A percentile compares a stretch with the other conserved stretches of the same genome.
Evolutionary conservation across 2,329 filamentous ascomycete genomes (phyloP).

Genomic region (Neonectria coccinea): DNA sequence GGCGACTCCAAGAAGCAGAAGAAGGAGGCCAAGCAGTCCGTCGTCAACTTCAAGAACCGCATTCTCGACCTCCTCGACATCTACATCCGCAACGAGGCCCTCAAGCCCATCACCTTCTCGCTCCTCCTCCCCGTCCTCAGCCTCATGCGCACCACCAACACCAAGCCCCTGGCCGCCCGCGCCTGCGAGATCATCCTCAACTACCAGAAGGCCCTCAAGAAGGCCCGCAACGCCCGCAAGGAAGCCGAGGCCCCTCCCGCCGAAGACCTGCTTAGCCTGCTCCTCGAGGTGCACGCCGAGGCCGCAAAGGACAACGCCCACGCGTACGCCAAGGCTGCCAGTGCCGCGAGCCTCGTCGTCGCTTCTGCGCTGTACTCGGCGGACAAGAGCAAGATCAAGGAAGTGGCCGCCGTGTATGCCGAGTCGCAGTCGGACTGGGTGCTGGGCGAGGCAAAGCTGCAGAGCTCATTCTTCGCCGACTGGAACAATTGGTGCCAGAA

Average conservation of each 20-base stretch:
- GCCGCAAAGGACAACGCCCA: conserved; percentile 73
- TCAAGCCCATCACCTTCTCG: conserved; percentile 73
- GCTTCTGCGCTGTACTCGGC: conserved; percentile 70
- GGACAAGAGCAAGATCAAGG: conserved; percentile 64
- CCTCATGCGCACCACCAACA: conserved; percentile 80
- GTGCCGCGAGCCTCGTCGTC: conserved; percentile 76
- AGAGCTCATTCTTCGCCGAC: conserved; percentile 75
- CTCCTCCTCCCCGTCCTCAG: conserved; percentile 81
- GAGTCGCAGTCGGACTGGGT: conserved; percentile 70
- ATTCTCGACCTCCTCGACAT: conserved; percentile 89
- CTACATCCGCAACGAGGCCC: conserved; percentile 83
- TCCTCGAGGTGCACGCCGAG: conserved; percentile 77
- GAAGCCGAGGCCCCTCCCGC: conserved; percentile 53
- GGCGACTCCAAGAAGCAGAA: conserved; percentile 83
- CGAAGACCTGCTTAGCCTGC: conserved; percentile 66
- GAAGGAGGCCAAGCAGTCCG: conserved; percentile 87
- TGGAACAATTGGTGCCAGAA: conserved; percentile 80
- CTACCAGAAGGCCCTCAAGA: conserved; percentile 76
- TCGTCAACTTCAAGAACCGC: conserved; percentile 94
- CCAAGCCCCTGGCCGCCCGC: conserved; percentile 80
- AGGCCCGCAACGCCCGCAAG: conserved; percentile 58
- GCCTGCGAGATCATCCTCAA: conserved; percentile 77
- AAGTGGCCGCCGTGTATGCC: conserved; percentile 73
- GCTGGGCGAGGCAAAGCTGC: conserved; percentile 68
- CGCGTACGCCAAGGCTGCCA: conserved; percentile 79